Conservation (phyloP, 2,329 filamentous ascomycete genomes). For the Amphichorda felina region DNA sequence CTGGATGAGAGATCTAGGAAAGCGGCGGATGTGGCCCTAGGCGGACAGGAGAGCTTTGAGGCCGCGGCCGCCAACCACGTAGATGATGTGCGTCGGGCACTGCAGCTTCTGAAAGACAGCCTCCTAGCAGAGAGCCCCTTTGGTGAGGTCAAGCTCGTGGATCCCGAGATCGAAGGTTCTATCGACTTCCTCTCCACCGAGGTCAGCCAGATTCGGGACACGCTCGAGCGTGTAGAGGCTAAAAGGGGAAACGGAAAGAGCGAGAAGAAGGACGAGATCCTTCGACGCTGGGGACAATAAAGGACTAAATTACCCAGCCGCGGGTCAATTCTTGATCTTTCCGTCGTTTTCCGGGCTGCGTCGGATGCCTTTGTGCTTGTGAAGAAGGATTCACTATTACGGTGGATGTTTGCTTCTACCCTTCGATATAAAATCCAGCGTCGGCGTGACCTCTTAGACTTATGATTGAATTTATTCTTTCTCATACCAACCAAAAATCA, state of each 20-base stretch:
- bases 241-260: conserved; percentile 25
- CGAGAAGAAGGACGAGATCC: conserved; percentile 35
- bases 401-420: no score
- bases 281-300: conserved; percentile 18
- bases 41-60: conserved; percentile 40
- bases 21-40: conserved; percentile 27
- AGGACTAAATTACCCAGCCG: background rate
- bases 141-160: conserved; percentile 33
- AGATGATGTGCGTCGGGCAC: conserved; percentile 31
- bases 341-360: no score
- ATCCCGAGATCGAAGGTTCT: conserved; percentile 38
- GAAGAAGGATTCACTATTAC: no score
- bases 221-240: conserved; percentile 24
- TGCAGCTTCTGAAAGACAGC: conserved; percentile 37
- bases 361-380: no score
- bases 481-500: no score
- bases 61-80: conserved; percentile 25
- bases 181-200: conserved; percentile 34
- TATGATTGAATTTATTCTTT: no score
- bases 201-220: conserved; percentile 24
- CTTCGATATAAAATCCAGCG: no score
- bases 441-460: no score
- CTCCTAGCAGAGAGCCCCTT: conserved; percentile 40
- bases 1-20: conserved; percentile 24
- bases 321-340: no score